Percentiles rank a stretch among this genome's conserved stretches.
Evolutionary conservation across 257 asterid species (phyloP).

Genomic region (Nicotiana attenuata): DNA sequence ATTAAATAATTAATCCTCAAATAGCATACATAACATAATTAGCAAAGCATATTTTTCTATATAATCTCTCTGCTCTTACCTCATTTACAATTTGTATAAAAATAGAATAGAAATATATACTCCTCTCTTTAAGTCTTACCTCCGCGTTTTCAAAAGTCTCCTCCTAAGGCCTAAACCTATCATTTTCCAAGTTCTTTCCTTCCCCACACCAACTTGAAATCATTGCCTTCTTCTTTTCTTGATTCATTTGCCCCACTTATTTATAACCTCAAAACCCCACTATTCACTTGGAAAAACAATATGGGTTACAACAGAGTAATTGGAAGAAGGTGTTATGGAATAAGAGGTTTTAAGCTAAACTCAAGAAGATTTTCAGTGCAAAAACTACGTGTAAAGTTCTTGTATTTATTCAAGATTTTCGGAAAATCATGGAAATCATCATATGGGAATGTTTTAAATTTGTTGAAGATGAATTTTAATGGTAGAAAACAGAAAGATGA

Average conservation of each 20-base stretch:
- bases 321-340: constrained; percentile 19
- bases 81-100: no score
- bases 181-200: constrained; percentile 19
- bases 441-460: constrained; percentile 9
- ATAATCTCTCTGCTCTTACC: background rate
- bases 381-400: constrained; percentile 26
- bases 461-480: constrained; percentile 15
- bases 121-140: background rate
- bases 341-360: constrained; percentile 35
- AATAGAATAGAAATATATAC: no score
- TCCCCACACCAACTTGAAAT: constrained; percentile 20
- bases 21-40: no score
- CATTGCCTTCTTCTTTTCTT: background rate
- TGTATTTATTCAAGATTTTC: constrained; percentile 27
- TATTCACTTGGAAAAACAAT: background rate
- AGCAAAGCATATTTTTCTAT: no score
- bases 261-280: background rate
- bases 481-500: constrained; percentile 3
- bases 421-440: constrained; percentile 21
- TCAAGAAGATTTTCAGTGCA: constrained; percentile 36
- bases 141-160: constrained; percentile 14
- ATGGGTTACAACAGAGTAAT: constrained; percentile 30
- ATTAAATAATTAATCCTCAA: no score
- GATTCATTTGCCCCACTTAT: background rate
- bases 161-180: background rate